Percentiles rank a stretch among this genome's conserved stretches.
Conservation (phyloP, 805 yeast species). For the Cyberlindnera xishuangbannaensis region DNA sequence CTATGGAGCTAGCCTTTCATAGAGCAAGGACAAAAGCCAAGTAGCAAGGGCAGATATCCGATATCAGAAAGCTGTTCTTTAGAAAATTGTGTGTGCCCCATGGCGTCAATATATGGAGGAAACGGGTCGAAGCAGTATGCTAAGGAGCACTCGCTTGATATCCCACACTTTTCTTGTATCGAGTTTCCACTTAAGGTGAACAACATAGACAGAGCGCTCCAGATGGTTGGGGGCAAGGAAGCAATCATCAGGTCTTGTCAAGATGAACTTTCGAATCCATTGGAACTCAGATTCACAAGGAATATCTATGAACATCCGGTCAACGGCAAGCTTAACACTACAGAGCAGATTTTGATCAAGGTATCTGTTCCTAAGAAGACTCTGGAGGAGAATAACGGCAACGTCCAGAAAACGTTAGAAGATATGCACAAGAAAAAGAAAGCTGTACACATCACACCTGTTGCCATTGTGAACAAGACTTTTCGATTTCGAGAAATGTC, state of each 20-base stretch:
- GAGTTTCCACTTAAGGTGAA: slow-evolving; percentile 74
- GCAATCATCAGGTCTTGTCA: slow-evolving; percentile 28
- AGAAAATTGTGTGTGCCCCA: too few species aligned
- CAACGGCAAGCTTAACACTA: slow-evolving; percentile 43
- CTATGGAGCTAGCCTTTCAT: too few species aligned
- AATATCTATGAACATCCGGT: slow-evolving; percentile 53
- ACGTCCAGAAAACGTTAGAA: slow-evolving; percentile 38
- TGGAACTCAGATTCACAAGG: slow-evolving; percentile 36
- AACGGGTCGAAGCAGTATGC: slow-evolving; percentile 32
- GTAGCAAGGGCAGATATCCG: too few species aligned
- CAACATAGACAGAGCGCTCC: slow-evolving; percentile 55
- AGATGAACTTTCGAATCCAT: slow-evolving; percentile 26
- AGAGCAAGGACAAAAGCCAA: too few species aligned
- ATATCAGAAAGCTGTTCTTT: too few species aligned
- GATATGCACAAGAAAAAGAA: slow-evolving; percentile 26
- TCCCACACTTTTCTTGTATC: slow-evolving; percentile 68
- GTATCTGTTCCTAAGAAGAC: slow-evolving; percentile 54
- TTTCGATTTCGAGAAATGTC: slow-evolving; percentile 80
- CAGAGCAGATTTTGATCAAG: slow-evolving; percentile 55
- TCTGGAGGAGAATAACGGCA: slow-evolving; percentile 35
- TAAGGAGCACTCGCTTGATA: slow-evolving; percentile 55
- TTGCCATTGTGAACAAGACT: slow-evolving; percentile 60
- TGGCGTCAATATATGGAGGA: not conserved
- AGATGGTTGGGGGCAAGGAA: slow-evolving; percentile 60
- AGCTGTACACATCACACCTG: slow-evolving; percentile 46